These are phyloP conservation scores for Sporisorium exsertum DNA, from an alignment of 1,284 basidiomycete species.

Conservation along the genomic window DNA sequence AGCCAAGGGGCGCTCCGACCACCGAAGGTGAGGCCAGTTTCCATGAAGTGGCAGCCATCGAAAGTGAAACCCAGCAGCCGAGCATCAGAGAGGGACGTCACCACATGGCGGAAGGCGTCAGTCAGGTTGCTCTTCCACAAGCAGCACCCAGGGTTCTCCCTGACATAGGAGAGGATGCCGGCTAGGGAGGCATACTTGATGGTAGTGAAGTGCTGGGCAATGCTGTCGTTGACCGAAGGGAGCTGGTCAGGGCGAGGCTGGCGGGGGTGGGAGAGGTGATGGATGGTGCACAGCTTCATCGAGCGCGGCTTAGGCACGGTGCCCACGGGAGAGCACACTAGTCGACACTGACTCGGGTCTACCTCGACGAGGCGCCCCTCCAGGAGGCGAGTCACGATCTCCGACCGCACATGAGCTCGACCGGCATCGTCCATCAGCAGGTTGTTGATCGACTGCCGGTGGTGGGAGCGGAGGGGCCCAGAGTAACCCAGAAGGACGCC, in stretches of 20 bases:
- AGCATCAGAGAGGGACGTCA: neutral
- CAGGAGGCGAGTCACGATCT: no score
- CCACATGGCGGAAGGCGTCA: neutral
- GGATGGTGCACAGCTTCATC: neutral
- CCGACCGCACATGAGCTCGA: no score
- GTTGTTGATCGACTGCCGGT: no score
- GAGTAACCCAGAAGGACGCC: no score
- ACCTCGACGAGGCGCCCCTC: no score
- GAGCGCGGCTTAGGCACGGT: neutral
- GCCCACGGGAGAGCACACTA: neutral
- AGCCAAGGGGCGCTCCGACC: neutral
- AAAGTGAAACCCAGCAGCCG: neutral
- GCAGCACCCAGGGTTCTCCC: neutral
- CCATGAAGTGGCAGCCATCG: neutral
- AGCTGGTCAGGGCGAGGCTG: neutral
- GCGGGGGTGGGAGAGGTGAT: neutral
- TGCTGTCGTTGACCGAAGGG: neutral
- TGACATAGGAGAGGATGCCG: no score
- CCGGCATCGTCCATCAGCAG: no score
- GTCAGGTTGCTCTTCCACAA: neutral
- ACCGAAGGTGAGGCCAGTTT: neutral
- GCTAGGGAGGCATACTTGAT: neutral
- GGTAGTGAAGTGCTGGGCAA: neutral
- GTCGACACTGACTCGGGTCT: no score
- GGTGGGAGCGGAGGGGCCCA: no score